Conservation (phyloP, 2,329 filamentous ascomycete species). For the Talaromyces marneffei region DNA sequence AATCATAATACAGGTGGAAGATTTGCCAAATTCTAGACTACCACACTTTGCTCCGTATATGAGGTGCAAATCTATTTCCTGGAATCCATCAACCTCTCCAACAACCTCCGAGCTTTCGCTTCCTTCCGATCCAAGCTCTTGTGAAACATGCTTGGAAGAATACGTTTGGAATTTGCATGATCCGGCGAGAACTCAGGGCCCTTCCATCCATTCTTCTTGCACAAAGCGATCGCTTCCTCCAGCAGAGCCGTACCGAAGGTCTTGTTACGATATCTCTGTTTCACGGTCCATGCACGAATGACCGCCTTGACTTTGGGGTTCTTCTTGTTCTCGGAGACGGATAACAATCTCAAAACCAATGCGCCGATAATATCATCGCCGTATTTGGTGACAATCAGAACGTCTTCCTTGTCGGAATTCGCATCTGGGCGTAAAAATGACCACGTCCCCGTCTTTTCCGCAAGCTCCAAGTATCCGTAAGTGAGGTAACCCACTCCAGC, state of each 20-base stretch:
- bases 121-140: constrained; percentile 50
- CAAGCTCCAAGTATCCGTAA: constrained; percentile 56
- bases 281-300: constrained; percentile 78
- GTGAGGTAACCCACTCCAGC: constrained; percentile 56
- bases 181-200: constrained; percentile 65
- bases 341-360: constrained; percentile 49
- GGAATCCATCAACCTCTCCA: constrained; percentile 27
- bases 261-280: constrained; percentile 60
- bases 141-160: constrained; percentile 61
- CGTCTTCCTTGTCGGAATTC: constrained; percentile 45
- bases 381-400: constrained; percentile 54
- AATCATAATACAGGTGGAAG: neutral
- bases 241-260: constrained; percentile 69
- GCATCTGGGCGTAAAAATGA: constrained; percentile 52
- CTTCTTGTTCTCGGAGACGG: neutral
- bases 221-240: constrained; percentile 63
- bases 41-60: neutral
- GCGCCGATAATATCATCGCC: constrained; percentile 66
- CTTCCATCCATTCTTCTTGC: constrained; percentile 62
- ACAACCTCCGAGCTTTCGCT: constrained; percentile 43
- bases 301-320: constrained; percentile 32
- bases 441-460: constrained; percentile 54
- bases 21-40: neutral
- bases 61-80: neutral
- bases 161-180: constrained; percentile 66